Evolutionary conservation across 192 early-diverging fungal genomes (phyloP).

Genomic region (Coemansia sp.): DNA sequence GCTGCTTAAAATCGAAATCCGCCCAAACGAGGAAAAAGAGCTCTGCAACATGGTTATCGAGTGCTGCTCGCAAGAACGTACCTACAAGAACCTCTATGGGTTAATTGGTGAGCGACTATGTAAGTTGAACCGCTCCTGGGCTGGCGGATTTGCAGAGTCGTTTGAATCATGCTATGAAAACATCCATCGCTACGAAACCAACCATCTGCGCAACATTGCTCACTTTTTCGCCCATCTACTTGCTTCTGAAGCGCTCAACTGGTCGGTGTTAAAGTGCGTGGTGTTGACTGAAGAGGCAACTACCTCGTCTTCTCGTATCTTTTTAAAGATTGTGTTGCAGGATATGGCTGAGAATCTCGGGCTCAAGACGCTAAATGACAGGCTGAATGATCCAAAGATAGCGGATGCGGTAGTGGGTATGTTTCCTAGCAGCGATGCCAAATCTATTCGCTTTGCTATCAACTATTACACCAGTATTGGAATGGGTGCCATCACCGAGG

Average conservation of each 20-base stretch:
- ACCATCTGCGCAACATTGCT: conserved; percentile 87
- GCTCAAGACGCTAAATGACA: conserved; percentile 69
- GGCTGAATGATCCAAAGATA: conserved; percentile 63
- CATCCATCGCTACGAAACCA: conserved; percentile 91
- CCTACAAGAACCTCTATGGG: conserved; percentile 91
- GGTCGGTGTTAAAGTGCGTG: conserved; percentile 77
- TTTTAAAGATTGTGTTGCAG: conserved; percentile 92
- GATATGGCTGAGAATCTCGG: conserved; percentile 84
- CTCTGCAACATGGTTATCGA: conserved; percentile 96
- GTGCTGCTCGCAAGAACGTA: conserved; percentile 93
- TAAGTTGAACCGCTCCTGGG: conserved; percentile 78
- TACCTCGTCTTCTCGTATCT: conserved; percentile 93
- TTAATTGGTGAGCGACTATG: conserved; percentile 91
- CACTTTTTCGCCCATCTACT: conserved; percentile 89
- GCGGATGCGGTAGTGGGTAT: conserved; percentile 76
- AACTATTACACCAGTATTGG: conserved; percentile 97
- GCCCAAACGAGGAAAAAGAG: conserved; percentile 85
- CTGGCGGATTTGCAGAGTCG: conserved; percentile 68
- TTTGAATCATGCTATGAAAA: conserved; percentile 86
- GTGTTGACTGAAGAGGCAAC: conserved; percentile 93
- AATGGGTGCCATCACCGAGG: conserved; percentile 87
- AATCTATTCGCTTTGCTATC: conserved; percentile 91
- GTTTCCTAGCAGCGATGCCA: conserved; percentile 87
- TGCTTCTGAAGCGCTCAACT: conserved; percentile 76
- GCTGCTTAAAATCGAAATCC: conserved; percentile 81